Base-by-base conservation (phyloP, 306 rosid genomes). In the Chamaecrista fasciculata region DNA sequence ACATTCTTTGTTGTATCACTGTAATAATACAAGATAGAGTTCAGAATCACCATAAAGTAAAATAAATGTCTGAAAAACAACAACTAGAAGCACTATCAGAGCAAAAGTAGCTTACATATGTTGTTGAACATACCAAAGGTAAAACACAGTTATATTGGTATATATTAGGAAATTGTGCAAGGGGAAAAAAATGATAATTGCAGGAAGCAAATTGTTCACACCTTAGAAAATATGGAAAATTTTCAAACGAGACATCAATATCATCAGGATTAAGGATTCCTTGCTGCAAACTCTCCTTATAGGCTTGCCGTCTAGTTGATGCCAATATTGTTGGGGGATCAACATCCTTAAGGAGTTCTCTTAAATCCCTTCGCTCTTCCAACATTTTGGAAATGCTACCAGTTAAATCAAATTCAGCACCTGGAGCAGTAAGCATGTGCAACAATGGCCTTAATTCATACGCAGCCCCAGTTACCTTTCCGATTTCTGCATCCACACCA, bases 141-240 rank as follows among this genome's bases (percentile, higher is more conserved):
- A 37, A 37, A 46, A 56, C 29, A 26, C n/a, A 56, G 37, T 25
- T 59, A 66, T 61, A 70, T 29, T 46, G 60, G 39, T 31, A 56
- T 16, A 25, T 12, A 26, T 16, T 55, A 44, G 40, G 11, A 73
- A 55, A 51, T 37, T 48, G 69, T 62, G n/a, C 42, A 10, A 74
- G 52, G 16, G 16, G 8, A 39, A 40, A 73, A 12, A 23, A 72
- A 49, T 20, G n/a, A 44, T 33, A 72, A 67, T 47, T 63, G 14
- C 26, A 47, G 40, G 21, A 67, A 51, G 37, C 15, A 70, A 48
- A 33, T 2, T 49, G 33, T 74, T 59, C 58, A 68, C 52, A 95
- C 99, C 99, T 95, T 73, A 95, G 84, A 82, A 81, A 95, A 75
- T 95, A 95, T 33, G 99, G 99, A 67, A 95, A 95, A 76, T 69